Evolutionary conservation across 2,329 filamentous ascomycete species (phyloP), one percentile per base, ranked within the genome.

Genomic region (Orbilia javanica): DNA sequence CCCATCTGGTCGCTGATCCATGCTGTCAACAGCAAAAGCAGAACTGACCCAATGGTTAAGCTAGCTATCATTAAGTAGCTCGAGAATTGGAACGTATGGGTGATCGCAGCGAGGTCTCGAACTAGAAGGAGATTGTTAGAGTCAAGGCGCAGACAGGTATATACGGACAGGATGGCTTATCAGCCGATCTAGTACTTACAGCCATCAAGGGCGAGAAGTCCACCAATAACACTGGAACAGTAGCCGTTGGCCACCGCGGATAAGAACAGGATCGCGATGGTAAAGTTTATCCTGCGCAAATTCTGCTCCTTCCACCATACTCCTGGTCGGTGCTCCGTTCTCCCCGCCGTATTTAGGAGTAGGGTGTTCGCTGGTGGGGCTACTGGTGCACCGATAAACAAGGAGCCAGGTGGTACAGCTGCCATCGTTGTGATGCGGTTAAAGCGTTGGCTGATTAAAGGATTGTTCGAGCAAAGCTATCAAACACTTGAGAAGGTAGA

Each of bases 171-270:
- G 29, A 31, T 31, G 29, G n/a, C n/a, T n/a, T n/a, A n/a, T n/a
- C 1, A 18, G 8, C 10, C 13, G 5, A 22, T 25, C 11, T 20
- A 13, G 20, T 42, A 65, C 72, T 76, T 39, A 76, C 72, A 76
- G n/a, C 27, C 18, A n/a, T 69, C 50, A 3, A 69, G 13, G 8
- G 36, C 57, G 10, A 69, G 8, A 22, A 76, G 34, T 1, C 72
- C 72, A 25, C 62, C 66, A 22, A 65, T 29, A 25, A 76, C 29
- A 34, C 36, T 76, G 20, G 64, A 69, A 18, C 31, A 29, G 15
- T 64, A 76, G 1, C 72, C 72, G 15, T 76, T 76, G 8, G 46
- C 34, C 0, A 46, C 57, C 0, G 72, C 64, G 3, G 64, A 69
- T 22, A 68, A 48, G 29, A 65, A 76, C 11, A 76, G 34, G 7